Evolutionary conservation across 2,329 filamentous ascomycete species (phyloP), one percentile per base, ranked within the genome.

Genomic region (Colletotrichum orchidophilum): DNA sequence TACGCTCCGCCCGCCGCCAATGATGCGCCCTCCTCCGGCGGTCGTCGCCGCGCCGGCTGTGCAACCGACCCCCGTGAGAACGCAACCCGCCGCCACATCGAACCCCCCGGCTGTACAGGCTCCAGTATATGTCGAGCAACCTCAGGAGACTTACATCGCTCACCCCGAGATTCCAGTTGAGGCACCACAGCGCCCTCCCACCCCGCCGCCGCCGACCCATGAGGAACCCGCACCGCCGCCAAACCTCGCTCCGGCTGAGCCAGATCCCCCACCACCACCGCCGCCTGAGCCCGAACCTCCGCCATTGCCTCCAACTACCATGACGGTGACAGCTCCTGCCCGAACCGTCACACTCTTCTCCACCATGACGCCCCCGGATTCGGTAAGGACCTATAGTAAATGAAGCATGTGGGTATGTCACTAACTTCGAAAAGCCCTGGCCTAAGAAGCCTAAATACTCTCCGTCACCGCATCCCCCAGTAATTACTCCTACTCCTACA

Each of bases 201-300:
- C 6, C 24, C 33, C 66, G 59, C 63, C 63, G 15, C 58, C 63
- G 3, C 27, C 67, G 18, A 39, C 46, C 21, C 66, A 61, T 9
- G 66, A 62, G 26, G 66, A 71, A 5, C 64, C 57, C 18, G 33
- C 55, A 15, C 66, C 66, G 2, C 31, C 68, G 1, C 63, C 68
- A 3, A 66, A 70, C 24, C 54, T 70, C 9, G 60, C 69, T 39
- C 71, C 71, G 13, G 71, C 27, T 50, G 63, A 71, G 29, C 60
- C 64, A 21, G 64, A 62, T n/a, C 64, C 69, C 29, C 42, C 57
- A 27, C 68, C 63, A 8, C 42, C 66, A 3, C 50, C 61, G 1
- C 26, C 64, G 6, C 62, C 61, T 15, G 33, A 39, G 18, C 29
- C 70, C 11, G 42, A 63, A 54, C 26, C n/a, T 18, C 42, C 54